Evolutionary conservation across 1,284 basidiomycete species (phyloP), one percentile per base, ranked within the genome.

Genomic region (Mixia osmundae): DNA sequence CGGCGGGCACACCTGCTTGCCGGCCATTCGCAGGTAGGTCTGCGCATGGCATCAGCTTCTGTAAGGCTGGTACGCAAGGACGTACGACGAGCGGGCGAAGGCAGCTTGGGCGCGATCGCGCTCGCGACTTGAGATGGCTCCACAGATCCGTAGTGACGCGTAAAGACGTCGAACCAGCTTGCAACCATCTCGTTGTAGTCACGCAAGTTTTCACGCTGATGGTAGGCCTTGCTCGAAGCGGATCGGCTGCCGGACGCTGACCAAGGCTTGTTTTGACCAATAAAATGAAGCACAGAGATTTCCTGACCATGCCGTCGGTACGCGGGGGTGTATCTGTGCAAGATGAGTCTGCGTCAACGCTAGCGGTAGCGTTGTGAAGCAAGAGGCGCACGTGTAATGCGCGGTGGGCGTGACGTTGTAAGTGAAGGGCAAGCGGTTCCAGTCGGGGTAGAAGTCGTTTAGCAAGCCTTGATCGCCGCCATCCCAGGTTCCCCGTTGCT

Each of bases 381-480:
- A 34, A 46, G 33, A 29, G 19, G 66, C 76, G 64, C 53, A 85
- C 72, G 80, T 89, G 61, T 97, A 97, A 36, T 76, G 80, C 36
- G 83, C 82, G n/a, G 82, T 83, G 8, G 87, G 87, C 2, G 89
- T 95, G 6, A 83, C 89, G 54, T 97, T 97, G 61, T 91, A 97
- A 47, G 72, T 80, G 59, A 89, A 89, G 54, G 80, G 82, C 46
- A 94, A 69, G 45, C 80, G 67, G 50, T 89, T 69, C 87, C 87
- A 95, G 46, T 78, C 61, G 8, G 58, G 57, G 48, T 63, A 67
- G 73, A 76, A 94, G 59, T 94, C 83, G 51, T 97, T 97, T 44
- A 95, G 64, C 39, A 95, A 58, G 14, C 89, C 89, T 57, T 95
- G 89, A 59, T 95, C 89, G 15, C 82, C 89, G 5, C 89, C 89